Base-by-base conservation (phyloP, 768 basidiomycete genomes). In the Coprinopsis sp. region DNA sequence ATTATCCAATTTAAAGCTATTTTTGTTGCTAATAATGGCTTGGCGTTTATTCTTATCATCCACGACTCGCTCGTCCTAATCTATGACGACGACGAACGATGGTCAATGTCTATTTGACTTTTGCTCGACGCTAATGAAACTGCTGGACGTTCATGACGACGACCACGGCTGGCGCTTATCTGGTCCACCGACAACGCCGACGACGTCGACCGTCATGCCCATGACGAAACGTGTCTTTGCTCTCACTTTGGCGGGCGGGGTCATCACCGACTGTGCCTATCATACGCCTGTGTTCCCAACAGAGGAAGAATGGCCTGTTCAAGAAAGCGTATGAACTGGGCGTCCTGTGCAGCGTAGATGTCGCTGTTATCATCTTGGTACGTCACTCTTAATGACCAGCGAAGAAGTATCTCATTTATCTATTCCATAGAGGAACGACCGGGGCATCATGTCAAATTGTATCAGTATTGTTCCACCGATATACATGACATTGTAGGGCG, bases 241-340 rank as follows among this genome's bases (percentile, higher is more conserved):
- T n/a, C n/a, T n/a, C n/a, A n/a, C n/a, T n/a, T n/a, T n/a, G n/a
- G n/a, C n/a, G n/a, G n/a, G n/a, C n/a, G n/a, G n/a, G n/a, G n/a
- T 27, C 12, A 13, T 43, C 30, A 31, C 47, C 49, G 11, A 12
- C 31, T 28, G 28, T 48, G 37, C 42, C 44, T 42, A 51, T 45
- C 53, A 23, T 11, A 18, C 5, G 42, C 44, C 44, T n/a, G n/a
- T n/a, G n/a, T n/a, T n/a, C 37, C 56, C 50, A 54, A 36, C 68
- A 91, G 89, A 80, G 89, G 57, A 90, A 91, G 73, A 88, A 88
- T 50, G 89, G 88, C 4, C 81, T 91, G 52, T 91, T 91, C 82
- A 90, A 91, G 66, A 91, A 91, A 60, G 88, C 89, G 0, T 90
- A 90, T 59, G 88, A 91, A 66, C 84, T 91, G 51, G 88, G 87